Conservation (phyloP, 345 rosid genomes). For the Eucalyptus tenuipes region DNA sequence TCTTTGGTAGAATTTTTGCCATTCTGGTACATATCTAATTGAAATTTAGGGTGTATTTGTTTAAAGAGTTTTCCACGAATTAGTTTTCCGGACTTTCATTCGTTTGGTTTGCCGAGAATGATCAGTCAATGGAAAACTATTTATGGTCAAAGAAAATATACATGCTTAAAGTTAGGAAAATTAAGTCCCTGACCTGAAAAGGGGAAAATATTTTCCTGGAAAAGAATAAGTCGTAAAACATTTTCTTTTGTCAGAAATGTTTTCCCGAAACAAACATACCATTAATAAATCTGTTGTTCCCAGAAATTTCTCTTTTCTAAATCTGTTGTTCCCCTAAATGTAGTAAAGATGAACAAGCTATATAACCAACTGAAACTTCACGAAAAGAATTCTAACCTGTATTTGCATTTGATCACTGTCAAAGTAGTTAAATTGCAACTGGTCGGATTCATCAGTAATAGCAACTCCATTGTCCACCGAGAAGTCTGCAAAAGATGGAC, state of each 20-base stretch:
- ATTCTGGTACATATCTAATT: not conserved
- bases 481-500: not conserved
- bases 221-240: not conserved
- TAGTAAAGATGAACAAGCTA: not conserved
- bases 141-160: not conserved
- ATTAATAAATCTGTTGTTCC: not conserved
- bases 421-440: not conserved
- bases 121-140: not conserved
- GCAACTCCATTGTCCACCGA: not conserved
- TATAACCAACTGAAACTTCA: not conserved
- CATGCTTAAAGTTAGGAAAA: not conserved
- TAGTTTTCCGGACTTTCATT: not conserved
- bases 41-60: not conserved
- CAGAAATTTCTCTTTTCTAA: not conserved
- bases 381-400: not conserved
- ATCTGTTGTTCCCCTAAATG: not conserved
- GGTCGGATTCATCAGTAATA: not conserved
- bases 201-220: not conserved
- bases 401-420: not conserved
- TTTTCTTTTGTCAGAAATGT: not conserved
- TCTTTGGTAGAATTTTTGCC: not conserved
- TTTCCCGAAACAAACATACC: not conserved
- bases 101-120: not conserved
- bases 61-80: not conserved
- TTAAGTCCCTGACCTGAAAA: not conserved